Conservation (phyloP, 2,329 filamentous ascomycete genomes). For the Fusarium keratoplasticum region DNA sequence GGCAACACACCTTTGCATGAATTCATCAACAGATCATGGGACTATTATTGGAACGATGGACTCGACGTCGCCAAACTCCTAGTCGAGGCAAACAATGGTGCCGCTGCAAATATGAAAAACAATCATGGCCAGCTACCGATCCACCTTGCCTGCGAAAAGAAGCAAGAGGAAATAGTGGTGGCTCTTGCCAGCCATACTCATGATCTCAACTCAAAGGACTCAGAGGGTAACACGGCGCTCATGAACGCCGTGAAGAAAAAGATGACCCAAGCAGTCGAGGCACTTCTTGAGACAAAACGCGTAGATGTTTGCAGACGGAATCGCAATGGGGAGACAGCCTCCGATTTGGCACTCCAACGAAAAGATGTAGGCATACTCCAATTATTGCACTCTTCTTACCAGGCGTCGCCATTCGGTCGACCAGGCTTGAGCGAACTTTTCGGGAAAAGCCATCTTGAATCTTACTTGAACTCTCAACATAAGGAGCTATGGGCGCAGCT, state of each 20-base stretch:
- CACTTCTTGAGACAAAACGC: background rate
- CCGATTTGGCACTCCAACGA: background rate
- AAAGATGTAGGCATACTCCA: background rate
- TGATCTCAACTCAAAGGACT: background rate
- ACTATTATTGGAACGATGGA: accelerated
- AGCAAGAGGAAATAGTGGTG: background rate
- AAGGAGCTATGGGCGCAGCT: too few species aligned
- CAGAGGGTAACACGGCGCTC: background rate
- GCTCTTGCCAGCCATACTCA: background rate
- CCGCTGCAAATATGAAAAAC: background rate
- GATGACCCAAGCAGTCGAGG: background rate
- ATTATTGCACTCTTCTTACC: too few species aligned
- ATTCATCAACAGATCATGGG: accelerated
- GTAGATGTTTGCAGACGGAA: background rate
- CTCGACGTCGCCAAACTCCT: background rate
- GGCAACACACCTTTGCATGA: background rate
- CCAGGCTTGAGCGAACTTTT: too few species aligned
- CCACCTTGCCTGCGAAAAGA: background rate
- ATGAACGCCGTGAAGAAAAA: background rate
- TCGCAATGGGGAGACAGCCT: background rate
- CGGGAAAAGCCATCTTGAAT: too few species aligned
- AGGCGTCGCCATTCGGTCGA: too few species aligned
- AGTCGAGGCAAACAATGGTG: background rate
- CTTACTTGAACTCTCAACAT: too few species aligned
- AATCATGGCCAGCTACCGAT: background rate